These are phyloP conservation scores for Artemisia tridentata DNA, from an alignment of 129 eudicot genomes.

Conservation along the genomic window DNA sequence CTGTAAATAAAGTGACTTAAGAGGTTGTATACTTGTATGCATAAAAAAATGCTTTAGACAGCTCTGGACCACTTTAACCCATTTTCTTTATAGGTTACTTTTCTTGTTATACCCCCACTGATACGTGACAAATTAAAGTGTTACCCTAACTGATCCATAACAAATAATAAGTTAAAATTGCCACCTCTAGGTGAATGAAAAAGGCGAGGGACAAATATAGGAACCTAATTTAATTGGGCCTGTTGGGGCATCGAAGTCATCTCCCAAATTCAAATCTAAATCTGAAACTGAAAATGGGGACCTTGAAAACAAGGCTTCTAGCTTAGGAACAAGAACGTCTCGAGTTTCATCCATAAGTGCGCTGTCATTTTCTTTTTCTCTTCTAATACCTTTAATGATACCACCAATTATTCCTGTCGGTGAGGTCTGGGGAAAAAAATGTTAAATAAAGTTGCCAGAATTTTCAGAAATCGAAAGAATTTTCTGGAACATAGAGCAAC, in stretches of 20 bases:
- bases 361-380: conserved; percentile 47
- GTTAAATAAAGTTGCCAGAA: conserved; percentile 8
- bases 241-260: conserved; percentile 37
- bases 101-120: neutral
- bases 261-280: conserved; percentile 32
- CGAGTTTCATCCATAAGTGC: conserved; percentile 41
- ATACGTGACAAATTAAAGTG: neutral
- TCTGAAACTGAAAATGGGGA: conserved; percentile 63
- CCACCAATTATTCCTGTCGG: conserved; percentile 60
- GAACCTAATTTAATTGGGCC: conserved; percentile 62
- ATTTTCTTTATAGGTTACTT: neutral
- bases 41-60: neutral
- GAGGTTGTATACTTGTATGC: conserved; percentile 7
- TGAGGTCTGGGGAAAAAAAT: conserved; percentile 42
- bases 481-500: conserved; percentile 32
- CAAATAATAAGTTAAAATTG: neutral
- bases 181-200: conserved; percentile 17
- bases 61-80: neutral
- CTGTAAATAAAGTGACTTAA: neutral
- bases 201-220: conserved; percentile 12
- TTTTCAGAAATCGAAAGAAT: conserved; percentile 11
- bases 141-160: neutral
- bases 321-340: conserved; percentile 46
- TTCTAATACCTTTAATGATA: conserved; percentile 67
- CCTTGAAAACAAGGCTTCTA: conserved; percentile 78